These are phyloP conservation scores for Astragalus glycyphyllos DNA, from an alignment of 306 rosid genomes.

Conservation along the genomic window DNA sequence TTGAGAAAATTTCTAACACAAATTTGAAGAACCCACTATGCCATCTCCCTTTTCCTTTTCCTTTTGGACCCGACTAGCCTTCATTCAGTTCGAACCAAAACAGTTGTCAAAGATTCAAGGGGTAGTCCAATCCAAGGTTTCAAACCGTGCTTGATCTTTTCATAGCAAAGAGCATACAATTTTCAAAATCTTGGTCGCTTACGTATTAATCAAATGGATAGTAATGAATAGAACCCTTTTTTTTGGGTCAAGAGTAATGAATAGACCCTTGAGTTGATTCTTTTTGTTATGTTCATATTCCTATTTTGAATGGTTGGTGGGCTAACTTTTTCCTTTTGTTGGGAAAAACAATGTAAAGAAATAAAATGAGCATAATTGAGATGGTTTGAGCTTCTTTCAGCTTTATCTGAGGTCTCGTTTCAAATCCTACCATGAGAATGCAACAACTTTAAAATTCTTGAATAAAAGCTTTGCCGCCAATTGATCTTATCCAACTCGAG, in stretches of 20 bases:
- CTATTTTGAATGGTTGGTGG: constrained; percentile 34
- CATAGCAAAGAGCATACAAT: constrained; percentile 8
- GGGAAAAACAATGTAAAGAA: no score
- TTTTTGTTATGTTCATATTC: constrained; percentile 47
- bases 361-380: no score
- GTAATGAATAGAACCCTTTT: constrained; percentile 43
- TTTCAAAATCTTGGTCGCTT: constrained; percentile 27
- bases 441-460: no score
- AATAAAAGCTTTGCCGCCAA: no score
- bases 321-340: not conserved
- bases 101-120: constrained; percentile 20
- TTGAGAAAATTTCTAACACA: constrained; percentile 9
- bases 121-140: constrained; percentile 43
- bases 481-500: no score
- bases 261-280: constrained; percentile 42
- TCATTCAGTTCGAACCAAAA: constrained; percentile 29
- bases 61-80: constrained; percentile 34
- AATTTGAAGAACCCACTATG: constrained; percentile 30
- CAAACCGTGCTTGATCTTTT: constrained; percentile 27
- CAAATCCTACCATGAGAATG: no score
- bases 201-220: constrained; percentile 35
- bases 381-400: no score
- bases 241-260: constrained; percentile 30
- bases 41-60: not conserved
- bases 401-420: no score